Evolutionary conservation across 805 yeast genomes (phyloP).

Genomic region (Candida coquimbonensis): DNA sequence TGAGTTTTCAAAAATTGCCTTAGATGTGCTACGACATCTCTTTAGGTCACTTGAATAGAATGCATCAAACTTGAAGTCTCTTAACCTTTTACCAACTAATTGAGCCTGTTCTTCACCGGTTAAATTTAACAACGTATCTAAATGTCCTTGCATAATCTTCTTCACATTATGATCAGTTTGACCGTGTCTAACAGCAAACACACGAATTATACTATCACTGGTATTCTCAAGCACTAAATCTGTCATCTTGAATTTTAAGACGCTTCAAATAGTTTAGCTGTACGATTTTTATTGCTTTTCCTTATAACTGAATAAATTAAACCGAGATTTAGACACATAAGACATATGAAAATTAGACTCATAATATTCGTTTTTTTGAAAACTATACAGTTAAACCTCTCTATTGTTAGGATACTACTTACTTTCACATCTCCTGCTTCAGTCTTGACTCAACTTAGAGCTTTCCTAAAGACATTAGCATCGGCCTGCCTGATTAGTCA

Average conservation of each 20-base stretch:
- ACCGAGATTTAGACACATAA: too few species aligned
- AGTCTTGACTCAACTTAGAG: too few species aligned
- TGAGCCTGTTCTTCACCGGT: slow-evolving; percentile 57
- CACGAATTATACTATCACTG: slow-evolving; percentile 27
- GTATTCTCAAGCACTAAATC: not conserved
- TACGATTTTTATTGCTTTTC: too few species aligned
- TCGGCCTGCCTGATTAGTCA: too few species aligned
- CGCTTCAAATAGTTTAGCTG: not conserved
- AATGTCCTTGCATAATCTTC: slow-evolving; percentile 75
- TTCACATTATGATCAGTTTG: slow-evolving; percentile 68
- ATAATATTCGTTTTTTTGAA: too few species aligned
- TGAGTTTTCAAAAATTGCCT: slow-evolving; percentile 29
- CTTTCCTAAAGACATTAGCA: too few species aligned
- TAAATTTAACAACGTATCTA: slow-evolving; percentile 55
- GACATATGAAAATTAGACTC: too few species aligned
- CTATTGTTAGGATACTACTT: too few species aligned
- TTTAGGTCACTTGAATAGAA: slow-evolving; percentile 34
- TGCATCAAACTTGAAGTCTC: slow-evolving; percentile 24
- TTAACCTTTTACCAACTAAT: slow-evolving; percentile 40
- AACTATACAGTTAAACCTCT: too few species aligned
- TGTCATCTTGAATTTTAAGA: not conserved
- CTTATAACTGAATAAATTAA: too few species aligned
- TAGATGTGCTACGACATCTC: slow-evolving; percentile 57
- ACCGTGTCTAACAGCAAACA: slow-evolving; percentile 75
- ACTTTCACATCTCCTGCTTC: too few species aligned